Conservation (phyloP, 345 rosid species). For the Arabidopsis suecica region DNA sequence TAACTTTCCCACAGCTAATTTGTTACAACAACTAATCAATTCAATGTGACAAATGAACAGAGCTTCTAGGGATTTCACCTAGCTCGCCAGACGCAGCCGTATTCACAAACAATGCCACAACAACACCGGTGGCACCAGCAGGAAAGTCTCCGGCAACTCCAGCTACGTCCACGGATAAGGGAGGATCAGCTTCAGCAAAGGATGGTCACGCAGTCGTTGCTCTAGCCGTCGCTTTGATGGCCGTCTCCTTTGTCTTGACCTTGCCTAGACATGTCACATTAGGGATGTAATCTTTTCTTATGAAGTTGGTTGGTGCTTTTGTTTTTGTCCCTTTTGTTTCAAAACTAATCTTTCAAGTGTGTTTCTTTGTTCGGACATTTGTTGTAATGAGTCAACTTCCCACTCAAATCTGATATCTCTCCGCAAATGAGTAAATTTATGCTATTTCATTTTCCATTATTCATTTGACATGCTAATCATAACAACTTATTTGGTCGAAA, state of each 20-base stretch:
- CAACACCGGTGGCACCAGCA: constrained; percentile 31
- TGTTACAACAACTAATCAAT: neutral
- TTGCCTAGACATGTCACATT: constrained; percentile 31
- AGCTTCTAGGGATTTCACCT: constrained; percentile 75
- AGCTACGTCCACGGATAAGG: constrained; percentile 22
- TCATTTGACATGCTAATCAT: neutral
- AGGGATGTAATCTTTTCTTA: constrained; percentile 23
- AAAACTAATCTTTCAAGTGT: constrained; percentile 15
- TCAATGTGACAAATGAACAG: constrained; percentile 49
- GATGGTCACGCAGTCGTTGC: constrained; percentile 24
- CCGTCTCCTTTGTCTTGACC: constrained; percentile 43
- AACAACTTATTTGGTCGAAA: neutral
- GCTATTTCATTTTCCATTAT: neutral
- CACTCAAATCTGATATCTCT: neutral
- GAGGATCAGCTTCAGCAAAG: constrained; percentile 33
- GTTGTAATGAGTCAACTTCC: constrained; percentile 30
- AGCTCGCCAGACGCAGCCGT: constrained; percentile 80
- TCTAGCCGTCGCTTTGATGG: constrained; percentile 32
- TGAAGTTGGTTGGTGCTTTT: constrained; percentile 27
- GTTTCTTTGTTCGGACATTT: constrained; percentile 27
- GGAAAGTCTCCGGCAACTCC: constrained; percentile 39
- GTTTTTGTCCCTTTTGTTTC: constrained; percentile 27
- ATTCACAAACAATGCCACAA: constrained; percentile 51
- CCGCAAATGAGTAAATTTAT: neutral
- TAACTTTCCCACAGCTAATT: neutral